phyloP scores from a whole-genome alignment of 106 monocot species.

The Platanthera guangdongensis region DNA sequence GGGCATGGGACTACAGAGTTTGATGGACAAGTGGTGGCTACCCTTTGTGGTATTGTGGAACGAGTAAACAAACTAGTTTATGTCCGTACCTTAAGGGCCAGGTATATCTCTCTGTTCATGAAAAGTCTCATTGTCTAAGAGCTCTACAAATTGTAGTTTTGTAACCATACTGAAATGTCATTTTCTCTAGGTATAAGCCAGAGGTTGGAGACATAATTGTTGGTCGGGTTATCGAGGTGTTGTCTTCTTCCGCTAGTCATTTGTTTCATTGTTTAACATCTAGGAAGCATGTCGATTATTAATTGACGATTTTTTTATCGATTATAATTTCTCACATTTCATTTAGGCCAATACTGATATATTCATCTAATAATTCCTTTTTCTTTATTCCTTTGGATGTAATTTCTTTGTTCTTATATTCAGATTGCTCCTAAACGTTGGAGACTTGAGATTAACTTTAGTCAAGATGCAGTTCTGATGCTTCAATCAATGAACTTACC shows the following conservation, averaged over 20 bases:
- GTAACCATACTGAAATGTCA: background rate
- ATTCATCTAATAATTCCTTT: background rate
- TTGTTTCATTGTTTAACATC: background rate
- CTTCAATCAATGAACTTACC: conserved; percentile 98
- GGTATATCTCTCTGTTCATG: conserved; percentile 23
- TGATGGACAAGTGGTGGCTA: conserved; percentile 73
- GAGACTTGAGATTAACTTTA: conserved; percentile 92
- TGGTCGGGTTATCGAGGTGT: conserved; percentile 90
- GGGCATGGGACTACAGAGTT: conserved; percentile 81
- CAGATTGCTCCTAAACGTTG: conserved; percentile 91
- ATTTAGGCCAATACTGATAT: too few species aligned
- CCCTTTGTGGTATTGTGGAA: conserved; percentile 86
- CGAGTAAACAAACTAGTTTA: conserved; percentile 95
- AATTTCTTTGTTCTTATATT: conserved; percentile 2
- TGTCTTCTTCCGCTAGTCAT: background rate
- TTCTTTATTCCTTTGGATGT: background rate
- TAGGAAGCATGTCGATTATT: background rate
- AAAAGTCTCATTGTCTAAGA: background rate
- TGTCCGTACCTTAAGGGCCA: conserved; percentile 56
- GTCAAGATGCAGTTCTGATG: conserved; percentile 96
- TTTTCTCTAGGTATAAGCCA: conserved; percentile 84
- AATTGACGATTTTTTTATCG: background rate
- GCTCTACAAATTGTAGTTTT: background rate
- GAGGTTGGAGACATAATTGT: conserved; percentile 97
- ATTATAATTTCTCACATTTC: too few species aligned